These are phyloP conservation scores for Xanthoconium purpureum DNA, from an alignment of 768 basidiomycete genomes.

Conservation along the genomic window DNA sequence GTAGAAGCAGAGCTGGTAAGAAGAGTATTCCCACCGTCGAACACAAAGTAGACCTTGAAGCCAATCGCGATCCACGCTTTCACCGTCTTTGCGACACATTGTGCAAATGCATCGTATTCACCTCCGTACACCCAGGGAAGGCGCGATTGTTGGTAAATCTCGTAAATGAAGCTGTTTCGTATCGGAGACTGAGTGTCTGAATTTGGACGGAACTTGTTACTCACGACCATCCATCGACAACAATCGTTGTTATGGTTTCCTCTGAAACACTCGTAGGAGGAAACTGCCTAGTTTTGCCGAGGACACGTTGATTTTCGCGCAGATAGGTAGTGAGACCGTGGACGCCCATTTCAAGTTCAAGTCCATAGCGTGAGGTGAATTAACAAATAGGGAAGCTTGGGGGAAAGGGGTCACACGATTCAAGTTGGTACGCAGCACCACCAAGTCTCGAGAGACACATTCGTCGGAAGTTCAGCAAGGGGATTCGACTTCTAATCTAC, in stretches of 20 bases:
- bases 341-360: constrained; percentile 43
- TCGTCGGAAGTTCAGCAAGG: not conserved
- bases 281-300: constrained; percentile 39
- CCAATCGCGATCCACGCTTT: constrained; percentile 68
- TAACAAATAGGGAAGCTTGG: constrained; percentile 1
- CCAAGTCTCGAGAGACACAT: not conserved
- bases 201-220: constrained; percentile 31
- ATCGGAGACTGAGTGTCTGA: constrained; percentile 1
- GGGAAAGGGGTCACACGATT: not conserved
- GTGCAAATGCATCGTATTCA: constrained; percentile 60
- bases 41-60: constrained; percentile 68
- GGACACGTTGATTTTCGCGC: constrained; percentile 41
- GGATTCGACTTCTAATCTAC: not conserved
- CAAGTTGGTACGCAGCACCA: too few species aligned
- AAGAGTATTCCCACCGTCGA: constrained; percentile 60
- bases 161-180: constrained; percentile 66
- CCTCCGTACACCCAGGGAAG: constrained; percentile 87
- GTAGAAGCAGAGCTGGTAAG: not conserved
- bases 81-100: constrained; percentile 49
- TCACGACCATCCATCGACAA: constrained; percentile 88
- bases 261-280: constrained; percentile 1
- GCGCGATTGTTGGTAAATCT: constrained; percentile 53
- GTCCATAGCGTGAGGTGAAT: constrained; percentile 8
- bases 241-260: constrained; percentile 42
- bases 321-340: constrained; percentile 52